Conservation (phyloP, 805 yeast species). For the Schwanniomyces occidentalis region DNA sequence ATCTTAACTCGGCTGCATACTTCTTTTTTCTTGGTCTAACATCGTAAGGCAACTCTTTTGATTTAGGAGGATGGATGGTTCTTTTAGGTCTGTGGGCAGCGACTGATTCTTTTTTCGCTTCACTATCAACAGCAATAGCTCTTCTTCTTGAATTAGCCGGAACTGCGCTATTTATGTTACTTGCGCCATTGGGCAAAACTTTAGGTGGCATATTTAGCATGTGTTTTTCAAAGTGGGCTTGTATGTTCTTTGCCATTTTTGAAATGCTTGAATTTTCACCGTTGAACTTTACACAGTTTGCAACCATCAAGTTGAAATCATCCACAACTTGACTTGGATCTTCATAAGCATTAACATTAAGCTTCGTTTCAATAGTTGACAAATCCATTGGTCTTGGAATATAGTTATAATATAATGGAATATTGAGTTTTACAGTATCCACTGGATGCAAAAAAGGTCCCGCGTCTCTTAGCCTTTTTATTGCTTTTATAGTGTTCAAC, state of each 20-base stretch:
- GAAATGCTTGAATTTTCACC: constrained; percentile 83
- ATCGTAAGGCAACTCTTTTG: constrained; percentile 90
- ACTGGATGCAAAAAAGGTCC: constrained; percentile 88
- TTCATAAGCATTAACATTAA: constrained; percentile 68
- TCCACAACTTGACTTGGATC: constrained; percentile 65
- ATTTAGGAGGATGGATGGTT: constrained; percentile 94
- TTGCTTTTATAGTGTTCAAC: constrained; percentile 74
- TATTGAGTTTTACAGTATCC: constrained; percentile 81
- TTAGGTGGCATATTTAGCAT: constrained; percentile 85
- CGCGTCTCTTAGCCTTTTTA: constrained; percentile 89
- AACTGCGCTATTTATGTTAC: constrained; percentile 12
- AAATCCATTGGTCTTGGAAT: constrained; percentile 91
- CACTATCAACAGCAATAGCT: constrained; percentile 17
- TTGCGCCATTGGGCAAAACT: constrained; percentile 25
- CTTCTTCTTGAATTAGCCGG: constrained; percentile 18
- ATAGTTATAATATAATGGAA: constrained; percentile 86
- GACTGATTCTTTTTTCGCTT: constrained; percentile 49
- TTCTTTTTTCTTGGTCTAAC: constrained; percentile 90
- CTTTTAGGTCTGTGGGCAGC: constrained; percentile 90
- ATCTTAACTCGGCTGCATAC: constrained; percentile 84
- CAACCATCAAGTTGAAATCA: constrained; percentile 83
- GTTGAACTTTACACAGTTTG: constrained; percentile 79
- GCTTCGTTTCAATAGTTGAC: constrained; percentile 83
- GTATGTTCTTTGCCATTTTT: constrained; percentile 87
- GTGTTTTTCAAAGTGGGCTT: constrained; percentile 91